A percentile compares a stretch with the other conserved stretches of the same genome.
Conservation (phyloP, 345 rosid genomes). For the Aethionema arabicum region DNA sequence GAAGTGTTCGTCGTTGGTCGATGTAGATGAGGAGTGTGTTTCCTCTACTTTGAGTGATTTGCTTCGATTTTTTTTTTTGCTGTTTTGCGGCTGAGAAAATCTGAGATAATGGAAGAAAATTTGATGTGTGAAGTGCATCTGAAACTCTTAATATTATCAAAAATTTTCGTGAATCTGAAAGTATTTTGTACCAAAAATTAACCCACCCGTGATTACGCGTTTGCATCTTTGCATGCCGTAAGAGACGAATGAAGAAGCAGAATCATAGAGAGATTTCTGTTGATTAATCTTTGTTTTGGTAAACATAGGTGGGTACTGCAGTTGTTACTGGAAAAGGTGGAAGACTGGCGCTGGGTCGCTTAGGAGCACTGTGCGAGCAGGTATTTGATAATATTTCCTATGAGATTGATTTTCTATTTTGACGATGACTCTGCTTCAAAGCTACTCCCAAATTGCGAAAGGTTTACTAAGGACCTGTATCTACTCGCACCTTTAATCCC, state of each 20-base stretch:
- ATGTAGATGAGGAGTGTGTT: conserved; percentile 6
- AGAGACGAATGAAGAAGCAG: not conserved
- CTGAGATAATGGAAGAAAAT: not conserved
- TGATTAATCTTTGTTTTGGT: conserved; percentile 14
- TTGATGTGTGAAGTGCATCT: conserved; percentile 11
- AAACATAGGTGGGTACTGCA: conserved; percentile 89
- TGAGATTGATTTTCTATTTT: too few species aligned
- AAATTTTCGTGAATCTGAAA: conserved; percentile 22
- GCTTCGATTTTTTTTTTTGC: not conserved
- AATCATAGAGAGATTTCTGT: conserved; percentile 3
- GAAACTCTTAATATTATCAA: not conserved
- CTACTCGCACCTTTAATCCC: conserved; percentile 21
- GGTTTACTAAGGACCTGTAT: conserved; percentile 23
- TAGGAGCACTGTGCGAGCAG: conserved; percentile 95
- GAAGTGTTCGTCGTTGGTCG: conserved; percentile 24
- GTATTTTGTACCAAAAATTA: not conserved
- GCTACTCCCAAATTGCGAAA: conserved; percentile 5
- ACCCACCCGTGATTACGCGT: not conserved
- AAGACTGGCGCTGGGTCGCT: conserved; percentile 88
- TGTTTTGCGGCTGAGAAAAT: conserved; percentile 2
- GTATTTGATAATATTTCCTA: conserved; percentile 28
- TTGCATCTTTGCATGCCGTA: conserved; percentile 31
- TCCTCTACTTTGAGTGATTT: not conserved
- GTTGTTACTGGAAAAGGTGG: conserved; percentile 94
- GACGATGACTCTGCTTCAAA: not conserved